Conservation (phyloP, 1,139 yeast species). For the Yamadazyma siamensis region DNA sequence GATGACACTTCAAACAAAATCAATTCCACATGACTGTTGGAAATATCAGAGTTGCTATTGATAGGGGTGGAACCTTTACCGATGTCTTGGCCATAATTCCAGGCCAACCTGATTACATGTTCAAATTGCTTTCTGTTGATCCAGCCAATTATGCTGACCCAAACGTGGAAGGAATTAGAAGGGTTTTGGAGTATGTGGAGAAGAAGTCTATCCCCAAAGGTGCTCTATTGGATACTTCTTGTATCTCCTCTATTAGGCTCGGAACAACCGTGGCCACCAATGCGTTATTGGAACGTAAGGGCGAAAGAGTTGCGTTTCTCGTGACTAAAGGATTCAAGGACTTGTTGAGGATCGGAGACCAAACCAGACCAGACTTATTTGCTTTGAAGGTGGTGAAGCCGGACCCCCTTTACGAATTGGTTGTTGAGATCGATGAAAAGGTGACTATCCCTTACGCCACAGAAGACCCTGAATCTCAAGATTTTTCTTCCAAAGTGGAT, state of each 20-base stretch:
- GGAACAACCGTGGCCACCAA: conserved; percentile 83
- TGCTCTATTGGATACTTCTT: conserved; percentile 23
- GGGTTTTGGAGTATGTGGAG: conserved; percentile 15
- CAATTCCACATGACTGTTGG: conserved; percentile 13
- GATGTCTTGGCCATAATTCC: conserved; percentile 16
- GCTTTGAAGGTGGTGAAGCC: conserved; percentile 58
- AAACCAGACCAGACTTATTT: conserved; percentile 67
- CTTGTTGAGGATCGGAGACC: conserved; percentile 63
- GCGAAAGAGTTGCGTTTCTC: conserved; percentile 57
- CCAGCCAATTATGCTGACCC: conserved; percentile 20
- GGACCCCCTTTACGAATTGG: conserved; percentile 55
- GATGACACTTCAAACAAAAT: no score
- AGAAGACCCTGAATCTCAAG: conserved; percentile 48
- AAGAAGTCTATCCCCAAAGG: conserved; percentile 13
- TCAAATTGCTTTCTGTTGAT: conserved; percentile 19
- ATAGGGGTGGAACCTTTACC: conserved; percentile 22
- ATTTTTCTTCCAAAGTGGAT: conserved; percentile 10
- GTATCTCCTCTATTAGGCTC: conserved; percentile 53
- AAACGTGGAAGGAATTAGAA: conserved; percentile 19
- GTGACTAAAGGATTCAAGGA: conserved; percentile 66
- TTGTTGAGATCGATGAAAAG: conserved; percentile 67
- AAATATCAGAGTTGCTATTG: conserved; percentile 16
- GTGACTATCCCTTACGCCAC: conserved; percentile 65
- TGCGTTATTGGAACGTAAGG: conserved; percentile 67
- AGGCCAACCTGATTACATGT: conserved; percentile 11